Evolutionary conservation across 768 basidiomycete genomes (phyloP).

Genomic region (Amylocystis lapponica): DNA sequence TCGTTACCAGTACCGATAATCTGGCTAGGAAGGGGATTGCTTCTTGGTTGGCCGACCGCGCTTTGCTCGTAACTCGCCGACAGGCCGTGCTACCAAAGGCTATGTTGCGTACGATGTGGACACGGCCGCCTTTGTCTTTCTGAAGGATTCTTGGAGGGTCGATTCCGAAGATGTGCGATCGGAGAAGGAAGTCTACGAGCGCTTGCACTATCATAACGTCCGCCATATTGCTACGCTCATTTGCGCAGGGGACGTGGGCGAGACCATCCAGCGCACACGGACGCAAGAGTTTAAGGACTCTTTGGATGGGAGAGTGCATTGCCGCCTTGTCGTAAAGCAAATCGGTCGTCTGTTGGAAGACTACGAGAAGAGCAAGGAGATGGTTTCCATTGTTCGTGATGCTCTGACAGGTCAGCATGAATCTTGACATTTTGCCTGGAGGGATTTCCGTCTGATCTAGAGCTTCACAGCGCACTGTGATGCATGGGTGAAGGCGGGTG

Average conservation of each 20-base stretch:
- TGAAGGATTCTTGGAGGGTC: conserved; percentile 12
- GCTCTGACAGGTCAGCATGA: not conserved
- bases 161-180: not conserved
- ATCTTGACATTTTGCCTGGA: not conserved
- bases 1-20: not conserved
- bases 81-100: conserved; percentile 7
- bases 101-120: conserved; percentile 8
- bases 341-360: not conserved
- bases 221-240: not conserved
- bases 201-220: not conserved
- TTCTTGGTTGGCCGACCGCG: conserved; percentile 6
- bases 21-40: not conserved
- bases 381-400: not conserved
- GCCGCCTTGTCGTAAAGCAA: conserved; percentile 7
- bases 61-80: conserved; percentile 1
- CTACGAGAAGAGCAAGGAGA: not conserved
- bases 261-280: no score
- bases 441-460: not conserved
- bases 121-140: conserved; percentile 4
- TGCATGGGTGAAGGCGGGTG: not conserved
- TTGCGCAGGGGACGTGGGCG: no score
- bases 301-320: not conserved
- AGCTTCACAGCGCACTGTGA: conserved; percentile 3
- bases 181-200: conserved; percentile 5
- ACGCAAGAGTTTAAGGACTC: no score